Percentiles rank a stretch among this genome's conserved stretches.
Conservation (phyloP, 2,329 filamentous ascomycete genomes). For the Phyllosticta paracitricarpa region DNA sequence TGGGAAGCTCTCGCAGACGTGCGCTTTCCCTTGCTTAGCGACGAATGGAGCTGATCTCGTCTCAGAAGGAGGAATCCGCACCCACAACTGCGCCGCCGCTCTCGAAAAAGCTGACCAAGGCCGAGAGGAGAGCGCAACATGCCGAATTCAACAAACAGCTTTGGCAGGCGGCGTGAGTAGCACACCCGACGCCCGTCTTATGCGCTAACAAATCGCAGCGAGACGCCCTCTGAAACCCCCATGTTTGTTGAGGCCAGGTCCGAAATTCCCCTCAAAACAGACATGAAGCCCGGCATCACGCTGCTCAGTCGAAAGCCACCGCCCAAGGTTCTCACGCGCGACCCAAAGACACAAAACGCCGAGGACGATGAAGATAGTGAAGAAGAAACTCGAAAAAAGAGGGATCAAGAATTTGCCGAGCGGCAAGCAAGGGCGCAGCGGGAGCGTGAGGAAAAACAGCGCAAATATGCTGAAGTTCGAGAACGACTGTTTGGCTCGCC, state of each 20-base stretch:
- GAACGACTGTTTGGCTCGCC: slow-evolving; percentile 73
- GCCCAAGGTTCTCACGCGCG: slow-evolving; percentile 49
- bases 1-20: slow-evolving; percentile 77
- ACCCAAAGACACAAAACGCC: slow-evolving; percentile 37
- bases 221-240: slow-evolving; percentile 58
- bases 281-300: slow-evolving; percentile 75
- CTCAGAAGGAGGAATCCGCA: slow-evolving; percentile 26
- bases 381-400: slow-evolving; percentile 49
- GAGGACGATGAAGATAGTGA: slow-evolving; percentile 53
- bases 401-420: slow-evolving; percentile 63
- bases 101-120: slow-evolving; percentile 53
- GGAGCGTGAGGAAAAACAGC: slow-evolving; percentile 81
- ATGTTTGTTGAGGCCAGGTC: slow-evolving; percentile 62
- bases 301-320: slow-evolving; percentile 75
- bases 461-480: slow-evolving; percentile 77
- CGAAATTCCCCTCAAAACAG: slow-evolving; percentile 53
- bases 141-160: slow-evolving; percentile 73
- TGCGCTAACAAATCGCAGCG: slow-evolving; percentile 38
- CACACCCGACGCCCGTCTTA: slow-evolving; percentile 1
- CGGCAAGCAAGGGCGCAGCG: slow-evolving; percentile 65
- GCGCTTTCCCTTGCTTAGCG: slow-evolving; percentile 14
- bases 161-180: slow-evolving; percentile 75
- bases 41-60: slow-evolving; percentile 11
- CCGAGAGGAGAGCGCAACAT: slow-evolving; percentile 71
- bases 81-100: slow-evolving; percentile 23